These are phyloP conservation scores for Tuber indicum DNA, from an alignment of 495 filamentous ascomycete genomes.

Conservation along the genomic window DNA sequence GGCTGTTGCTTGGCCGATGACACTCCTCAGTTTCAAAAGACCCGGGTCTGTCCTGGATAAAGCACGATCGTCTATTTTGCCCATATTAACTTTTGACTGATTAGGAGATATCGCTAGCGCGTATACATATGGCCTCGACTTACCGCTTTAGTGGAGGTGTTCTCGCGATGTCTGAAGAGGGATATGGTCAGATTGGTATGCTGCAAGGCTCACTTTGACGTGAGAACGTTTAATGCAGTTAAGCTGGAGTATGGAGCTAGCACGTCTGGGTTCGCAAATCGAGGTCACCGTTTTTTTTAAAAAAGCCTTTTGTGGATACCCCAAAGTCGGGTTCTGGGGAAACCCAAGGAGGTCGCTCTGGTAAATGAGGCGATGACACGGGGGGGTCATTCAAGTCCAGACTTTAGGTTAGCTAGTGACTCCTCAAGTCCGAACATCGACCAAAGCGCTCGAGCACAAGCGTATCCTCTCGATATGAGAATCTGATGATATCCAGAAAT, in stretches of 20 bases:
- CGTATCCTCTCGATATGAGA: not conserved
- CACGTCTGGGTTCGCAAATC: not conserved
- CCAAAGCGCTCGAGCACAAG: not conserved
- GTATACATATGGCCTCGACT: not conserved
- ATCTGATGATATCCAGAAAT: too few species aligned
- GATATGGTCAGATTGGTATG: not conserved
- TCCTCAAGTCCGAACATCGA: not conserved
- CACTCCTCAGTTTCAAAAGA: not conserved
- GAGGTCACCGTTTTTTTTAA: not conserved
- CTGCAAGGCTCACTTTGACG: not conserved
- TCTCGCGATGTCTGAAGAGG: not conserved
- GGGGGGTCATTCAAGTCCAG: not conserved
- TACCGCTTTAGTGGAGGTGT: not conserved
- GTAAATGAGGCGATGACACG: not conserved
- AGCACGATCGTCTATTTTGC: not conserved
- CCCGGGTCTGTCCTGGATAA: not conserved
- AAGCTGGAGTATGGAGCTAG: not conserved
- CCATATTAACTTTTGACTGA: not conserved
- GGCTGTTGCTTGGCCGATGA: too few species aligned
- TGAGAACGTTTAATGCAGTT: not conserved
- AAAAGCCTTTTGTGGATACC: not conserved
- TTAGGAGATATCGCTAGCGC: not conserved
- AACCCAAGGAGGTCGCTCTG: not conserved
- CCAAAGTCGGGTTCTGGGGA: not conserved
- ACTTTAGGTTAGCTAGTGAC: not conserved